Conservation (phyloP, 1,284 basidiomycete species). For the Coniferiporia sulphurascens region DNA sequence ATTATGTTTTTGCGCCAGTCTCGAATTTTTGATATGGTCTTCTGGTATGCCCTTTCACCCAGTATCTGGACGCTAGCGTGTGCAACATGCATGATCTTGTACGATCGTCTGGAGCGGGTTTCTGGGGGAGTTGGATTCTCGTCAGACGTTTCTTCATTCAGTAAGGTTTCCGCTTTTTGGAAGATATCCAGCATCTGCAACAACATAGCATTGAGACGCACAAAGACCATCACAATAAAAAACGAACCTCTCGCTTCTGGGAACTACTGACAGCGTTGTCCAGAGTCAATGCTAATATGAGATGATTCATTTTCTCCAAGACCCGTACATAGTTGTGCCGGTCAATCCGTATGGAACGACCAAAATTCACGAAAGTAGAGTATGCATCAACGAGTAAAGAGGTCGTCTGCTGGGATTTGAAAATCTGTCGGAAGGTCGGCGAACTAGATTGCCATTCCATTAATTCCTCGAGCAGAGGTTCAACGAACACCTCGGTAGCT, state of each 20-base stretch:
- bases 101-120: neutral
- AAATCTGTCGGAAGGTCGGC: constrained; percentile 61
- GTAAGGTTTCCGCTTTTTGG: constrained; percentile 46
- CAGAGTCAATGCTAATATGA: constrained; percentile 59
- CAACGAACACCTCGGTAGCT: constrained; percentile 44
- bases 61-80: constrained; percentile 15
- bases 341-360: constrained; percentile 34
- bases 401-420: constrained; percentile 64
- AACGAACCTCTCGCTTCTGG: constrained; percentile 63
- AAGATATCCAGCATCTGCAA: constrained; percentile 53
- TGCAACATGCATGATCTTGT: neutral
- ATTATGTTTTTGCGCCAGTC: constrained; percentile 70
- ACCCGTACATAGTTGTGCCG: constrained; percentile 47
- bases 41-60: constrained; percentile 30
- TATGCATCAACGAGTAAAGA: constrained; percentile 62
- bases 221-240: neutral
- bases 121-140: neutral
- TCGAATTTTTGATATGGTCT: constrained; percentile 45
- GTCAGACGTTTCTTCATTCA: constrained; percentile 36
- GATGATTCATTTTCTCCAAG: constrained; percentile 61
- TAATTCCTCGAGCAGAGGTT: constrained; percentile 60
- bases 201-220: neutral
- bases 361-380: constrained; percentile 45
- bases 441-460: constrained; percentile 59
- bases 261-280: constrained; percentile 51